Evolutionary conservation across 106 monocot species (phyloP), one percentile per base, ranked within the genome.

Genomic region (Allium sativum): DNA sequence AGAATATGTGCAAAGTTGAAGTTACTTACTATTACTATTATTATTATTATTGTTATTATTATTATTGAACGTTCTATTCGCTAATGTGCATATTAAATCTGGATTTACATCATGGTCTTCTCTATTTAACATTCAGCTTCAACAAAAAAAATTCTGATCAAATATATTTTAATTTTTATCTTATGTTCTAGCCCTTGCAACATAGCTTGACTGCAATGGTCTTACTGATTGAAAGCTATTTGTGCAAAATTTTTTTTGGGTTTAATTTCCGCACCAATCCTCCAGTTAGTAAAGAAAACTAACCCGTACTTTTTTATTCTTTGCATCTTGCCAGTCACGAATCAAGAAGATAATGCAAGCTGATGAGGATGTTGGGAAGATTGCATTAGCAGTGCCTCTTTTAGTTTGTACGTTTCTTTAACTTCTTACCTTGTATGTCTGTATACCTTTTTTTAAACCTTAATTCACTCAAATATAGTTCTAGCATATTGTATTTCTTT

Each of bases 271-370:
- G 31, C 31, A 31, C 5, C 31, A 31, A 5, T 31, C 31, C 31
- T 31, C 31, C 31, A 2, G 31, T 31, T 31, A 31, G 1, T 31
- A 31, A 31, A 31, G 18, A 17, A 55, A 17, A 57, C 15, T 56
- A 69, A 22, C 55, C 56, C 6, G 52, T 46, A 50, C 9, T 19
- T 69, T 60, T 73, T 57, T 12, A 4, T 53, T 11, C 48, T 63
- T 19, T 9, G 44, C 70, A 7, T 59, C 40, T 18, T 64, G 11
- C 65, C 79, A 95, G 95, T 81, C 95, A 42, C 73, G 95, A 45
- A 95, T 95, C 72, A 95, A 95, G 56, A 95, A 90, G 82, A 95
- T 95, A 61, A 95, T 95, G 95, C 95, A 95, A 76, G 83, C 90
- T 61, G 95, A 95, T 68, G 95, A 95, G 61, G 95, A 95, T 68